These are phyloP conservation scores for Syncephalastrum racemosum DNA, from an alignment of 371 early-diverging fungal genomes.

Conservation along the genomic window DNA sequence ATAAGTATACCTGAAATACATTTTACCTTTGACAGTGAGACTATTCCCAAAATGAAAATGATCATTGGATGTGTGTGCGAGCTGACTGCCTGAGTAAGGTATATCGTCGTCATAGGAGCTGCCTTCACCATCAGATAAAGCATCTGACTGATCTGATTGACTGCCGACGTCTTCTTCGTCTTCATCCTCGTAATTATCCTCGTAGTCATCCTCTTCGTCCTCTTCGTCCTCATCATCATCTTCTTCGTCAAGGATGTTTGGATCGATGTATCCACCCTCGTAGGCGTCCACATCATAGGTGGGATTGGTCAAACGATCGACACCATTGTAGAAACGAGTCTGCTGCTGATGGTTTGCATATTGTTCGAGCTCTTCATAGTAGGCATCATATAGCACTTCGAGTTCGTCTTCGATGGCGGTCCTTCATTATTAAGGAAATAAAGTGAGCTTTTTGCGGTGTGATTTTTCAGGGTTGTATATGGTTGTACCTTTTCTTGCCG, in stretches of 20 bases:
- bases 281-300: no score
- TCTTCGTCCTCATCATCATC: constrained; percentile 27
- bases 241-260: constrained; percentile 14
- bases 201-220: constrained; percentile 29
- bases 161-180: constrained; percentile 47
- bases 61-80: not conserved
- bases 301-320: no score
- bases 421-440: constrained; percentile 32
- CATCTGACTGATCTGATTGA: constrained; percentile 32
- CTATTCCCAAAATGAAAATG: constrained; percentile 66
- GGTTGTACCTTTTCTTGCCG: constrained; percentile 78
- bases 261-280: no score
- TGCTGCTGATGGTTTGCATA: constrained; percentile 80
- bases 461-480: not conserved
- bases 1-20: no score
- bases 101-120: constrained; percentile 28
- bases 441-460: not conserved
- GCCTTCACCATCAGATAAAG: constrained; percentile 53
- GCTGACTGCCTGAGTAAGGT: constrained; percentile 7
- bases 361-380: constrained; percentile 88
- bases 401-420: constrained; percentile 91
- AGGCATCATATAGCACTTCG: constrained; percentile 88
- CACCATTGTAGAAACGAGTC: constrained; percentile 32
- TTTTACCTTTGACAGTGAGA: constrained; percentile 68
- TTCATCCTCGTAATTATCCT: constrained; percentile 39